A percentile compares a stretch with the other conserved stretches of the same genome.
phyloP scores from a whole-genome alignment of 2,329 filamentous ascomycete species.

The Dendrostoma leiphaemia region DNA sequence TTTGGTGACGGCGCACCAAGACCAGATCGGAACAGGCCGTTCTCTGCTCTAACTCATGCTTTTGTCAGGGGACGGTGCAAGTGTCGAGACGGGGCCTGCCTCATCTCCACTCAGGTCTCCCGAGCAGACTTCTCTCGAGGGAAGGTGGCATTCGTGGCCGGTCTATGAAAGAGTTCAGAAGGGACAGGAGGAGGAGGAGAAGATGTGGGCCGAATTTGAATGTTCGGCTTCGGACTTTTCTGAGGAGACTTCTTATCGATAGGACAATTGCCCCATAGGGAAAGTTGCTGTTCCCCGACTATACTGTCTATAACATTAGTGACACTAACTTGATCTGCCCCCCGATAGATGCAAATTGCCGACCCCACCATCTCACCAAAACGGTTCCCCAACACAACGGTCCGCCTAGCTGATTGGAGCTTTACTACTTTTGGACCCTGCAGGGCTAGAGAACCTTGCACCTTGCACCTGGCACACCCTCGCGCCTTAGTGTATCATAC shows the following conservation, averaged over 20 bases:
- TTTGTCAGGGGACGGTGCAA: too few species aligned
- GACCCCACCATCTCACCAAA: slow-evolving; percentile 19
- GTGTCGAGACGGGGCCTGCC: too few species aligned
- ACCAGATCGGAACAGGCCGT: too few species aligned
- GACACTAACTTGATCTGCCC: too few species aligned
- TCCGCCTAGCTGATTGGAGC: slow-evolving; percentile 9
- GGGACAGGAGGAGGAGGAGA: background rate
- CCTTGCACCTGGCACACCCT: too few species aligned
- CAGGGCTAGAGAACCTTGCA: slow-evolving; percentile 12
- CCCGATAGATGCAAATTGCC: background rate
- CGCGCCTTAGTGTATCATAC: too few species aligned
- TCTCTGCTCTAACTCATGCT: too few species aligned
- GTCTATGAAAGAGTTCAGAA: background rate
- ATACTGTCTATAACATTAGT: background rate
- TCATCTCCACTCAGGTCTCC: slow-evolving; percentile 1
- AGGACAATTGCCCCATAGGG: background rate
- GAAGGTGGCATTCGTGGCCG: slow-evolving; percentile 6
- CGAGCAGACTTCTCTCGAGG: background rate
- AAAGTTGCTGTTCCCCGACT: background rate
- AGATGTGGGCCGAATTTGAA: background rate
- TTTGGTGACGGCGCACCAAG: too few species aligned
- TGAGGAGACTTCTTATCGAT: slow-evolving; percentile 3
- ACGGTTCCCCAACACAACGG: slow-evolving; percentile 17
- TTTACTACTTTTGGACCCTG: slow-evolving; percentile 8
- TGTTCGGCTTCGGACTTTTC: slow-evolving; percentile 4